Evolutionary conservation across 2,329 filamentous ascomycete genomes (phyloP).

Genomic region (Lasiodiplodia sp.): DNA sequence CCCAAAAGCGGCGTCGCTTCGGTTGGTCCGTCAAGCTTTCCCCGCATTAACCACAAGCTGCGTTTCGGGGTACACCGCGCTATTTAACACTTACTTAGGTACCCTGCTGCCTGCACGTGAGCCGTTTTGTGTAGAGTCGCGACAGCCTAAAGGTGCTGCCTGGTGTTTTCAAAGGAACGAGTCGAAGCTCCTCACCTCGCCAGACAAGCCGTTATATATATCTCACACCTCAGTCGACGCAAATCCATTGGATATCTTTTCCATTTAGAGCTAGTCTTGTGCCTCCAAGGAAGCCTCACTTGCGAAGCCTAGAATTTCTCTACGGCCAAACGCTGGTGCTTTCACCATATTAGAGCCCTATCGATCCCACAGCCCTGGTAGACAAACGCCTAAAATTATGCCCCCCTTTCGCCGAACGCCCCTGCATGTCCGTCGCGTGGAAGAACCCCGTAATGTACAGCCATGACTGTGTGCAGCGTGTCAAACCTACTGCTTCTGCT

Average conservation of each 20-base stretch:
- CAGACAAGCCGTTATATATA: not conserved
- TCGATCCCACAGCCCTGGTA: not conserved
- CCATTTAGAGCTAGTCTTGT: conserved; percentile 9
- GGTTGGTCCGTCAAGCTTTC: not conserved
- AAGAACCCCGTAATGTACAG: not conserved
- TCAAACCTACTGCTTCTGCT: conserved; percentile 60
- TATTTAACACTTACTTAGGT: not conserved
- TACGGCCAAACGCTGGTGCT: not conserved
- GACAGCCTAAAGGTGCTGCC: not conserved
- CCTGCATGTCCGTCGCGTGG: not conserved
- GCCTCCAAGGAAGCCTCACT: not conserved
- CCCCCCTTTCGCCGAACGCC: conserved; percentile 12
- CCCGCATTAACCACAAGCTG: not conserved
- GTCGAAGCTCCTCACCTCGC: not conserved
- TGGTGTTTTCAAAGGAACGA: not conserved
- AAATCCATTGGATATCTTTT: conserved; percentile 5
- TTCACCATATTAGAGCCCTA: not conserved
- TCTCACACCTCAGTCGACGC: not conserved
- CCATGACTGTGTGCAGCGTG: not conserved
- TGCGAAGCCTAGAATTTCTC: not conserved
- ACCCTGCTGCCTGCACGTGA: not conserved
- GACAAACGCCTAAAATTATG: not conserved
- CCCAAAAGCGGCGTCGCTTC: not conserved
- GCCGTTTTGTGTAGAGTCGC: not conserved
- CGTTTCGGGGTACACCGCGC: not conserved